Conservation (phyloP, 139 green algal genomes). For the Tetradesmus lagerheimii region DNA sequence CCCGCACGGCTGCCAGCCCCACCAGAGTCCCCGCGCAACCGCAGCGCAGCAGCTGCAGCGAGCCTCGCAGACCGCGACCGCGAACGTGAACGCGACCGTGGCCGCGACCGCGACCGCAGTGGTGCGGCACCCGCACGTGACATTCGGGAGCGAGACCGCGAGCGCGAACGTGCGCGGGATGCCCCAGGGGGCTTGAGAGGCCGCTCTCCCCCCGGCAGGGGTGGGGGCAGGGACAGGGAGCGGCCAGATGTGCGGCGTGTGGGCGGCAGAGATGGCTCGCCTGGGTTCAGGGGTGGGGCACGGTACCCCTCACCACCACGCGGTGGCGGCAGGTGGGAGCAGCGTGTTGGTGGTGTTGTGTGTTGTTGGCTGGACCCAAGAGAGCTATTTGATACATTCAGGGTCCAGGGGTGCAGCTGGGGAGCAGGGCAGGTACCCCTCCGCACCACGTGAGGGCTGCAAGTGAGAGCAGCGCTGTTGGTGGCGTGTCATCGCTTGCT, state of each 20-base stretch:
- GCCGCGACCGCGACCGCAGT: background rate
- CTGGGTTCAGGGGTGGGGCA: background rate
- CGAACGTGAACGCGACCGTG: background rate
- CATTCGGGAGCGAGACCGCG: background rate
- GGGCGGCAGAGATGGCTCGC: background rate
- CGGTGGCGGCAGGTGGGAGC: background rate
- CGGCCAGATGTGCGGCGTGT: background rate
- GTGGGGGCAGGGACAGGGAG: background rate
- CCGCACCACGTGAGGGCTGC: no score
- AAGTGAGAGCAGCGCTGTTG: no score
- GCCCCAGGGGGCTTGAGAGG: background rate
- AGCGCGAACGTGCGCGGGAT: slow-evolving; percentile 6
- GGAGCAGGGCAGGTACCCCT: no score
- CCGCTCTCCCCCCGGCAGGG: background rate
- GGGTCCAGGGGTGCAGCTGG: no score
- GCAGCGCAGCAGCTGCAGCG: background rate
- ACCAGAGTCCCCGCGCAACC: slow-evolving; percentile 4
- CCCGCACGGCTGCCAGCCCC: slow-evolving; percentile 2
- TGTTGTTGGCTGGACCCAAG: no score
- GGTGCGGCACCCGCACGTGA: background rate
- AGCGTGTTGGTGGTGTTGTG: background rate
- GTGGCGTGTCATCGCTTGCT: no score
- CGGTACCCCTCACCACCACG: slow-evolving; percentile 3
- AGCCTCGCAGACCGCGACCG: slow-evolving; percentile 28
- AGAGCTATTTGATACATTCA: no score